Percentiles rank a stretch among this genome's conserved stretches.
phyloP scores from a whole-genome alignment of 176 grass and related monocot genomes.

The Carex scoparia region DNA sequence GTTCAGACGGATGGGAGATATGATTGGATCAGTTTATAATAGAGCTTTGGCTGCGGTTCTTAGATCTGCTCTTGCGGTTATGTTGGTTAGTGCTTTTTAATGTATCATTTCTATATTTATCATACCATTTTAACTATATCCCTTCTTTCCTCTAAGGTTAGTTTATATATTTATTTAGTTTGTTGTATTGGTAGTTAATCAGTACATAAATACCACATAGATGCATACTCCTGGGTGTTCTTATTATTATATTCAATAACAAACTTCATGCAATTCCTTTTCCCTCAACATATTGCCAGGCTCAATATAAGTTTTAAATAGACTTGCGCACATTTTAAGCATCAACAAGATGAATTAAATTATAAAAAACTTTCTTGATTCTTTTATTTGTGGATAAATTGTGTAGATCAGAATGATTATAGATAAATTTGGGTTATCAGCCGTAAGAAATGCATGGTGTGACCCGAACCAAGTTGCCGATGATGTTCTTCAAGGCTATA shows the following conservation, averaged over 20 bases:
- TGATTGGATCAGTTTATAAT: conserved; percentile 39
- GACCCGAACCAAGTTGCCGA: conserved; percentile 75
- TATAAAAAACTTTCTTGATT: not conserved
- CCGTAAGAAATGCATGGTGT: conserved; percentile 71
- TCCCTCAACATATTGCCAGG: not conserved
- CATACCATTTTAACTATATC: not conserved
- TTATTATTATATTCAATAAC: not conserved
- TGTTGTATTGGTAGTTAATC: not conserved
- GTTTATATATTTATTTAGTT: not conserved
- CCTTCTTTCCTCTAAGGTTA: not conserved
- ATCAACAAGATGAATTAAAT: not conserved
- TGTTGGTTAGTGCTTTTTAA: conserved; percentile 44
- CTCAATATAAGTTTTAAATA: not conserved
- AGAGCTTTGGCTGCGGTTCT: conserved; percentile 50
- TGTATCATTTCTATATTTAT: not conserved
- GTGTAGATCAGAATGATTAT: conserved; percentile 64
- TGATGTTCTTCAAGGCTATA: conserved; percentile 81
- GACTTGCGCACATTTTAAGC: not conserved
- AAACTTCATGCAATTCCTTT: not conserved
- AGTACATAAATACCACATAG: not conserved
- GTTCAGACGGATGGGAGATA: conserved; percentile 27
- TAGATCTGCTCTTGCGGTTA: conserved; percentile 43
- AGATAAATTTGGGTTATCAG: conserved; percentile 75
- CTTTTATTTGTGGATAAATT: conserved; percentile 13
- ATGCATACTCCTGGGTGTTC: not conserved